These are phyloP conservation scores for Selenicereus undatus DNA, from an alignment of 148 eudicot species.

Conservation along the genomic window DNA sequence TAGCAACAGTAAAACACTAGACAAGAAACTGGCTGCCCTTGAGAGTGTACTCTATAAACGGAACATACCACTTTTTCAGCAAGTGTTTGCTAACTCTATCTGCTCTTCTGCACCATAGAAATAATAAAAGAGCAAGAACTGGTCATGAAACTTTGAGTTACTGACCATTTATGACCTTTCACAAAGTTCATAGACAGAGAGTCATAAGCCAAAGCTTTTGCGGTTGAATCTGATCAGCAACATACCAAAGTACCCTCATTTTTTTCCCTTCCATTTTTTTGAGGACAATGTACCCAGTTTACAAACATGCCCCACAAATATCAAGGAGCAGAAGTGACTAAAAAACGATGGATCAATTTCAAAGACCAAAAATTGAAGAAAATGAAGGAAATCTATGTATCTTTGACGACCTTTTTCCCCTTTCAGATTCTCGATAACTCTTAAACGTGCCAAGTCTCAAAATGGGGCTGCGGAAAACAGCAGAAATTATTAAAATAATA, in stretches of 20 bases:
- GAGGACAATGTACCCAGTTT: neutral
- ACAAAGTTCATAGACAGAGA: too few species aligned
- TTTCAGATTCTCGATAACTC: constrained; percentile 3
- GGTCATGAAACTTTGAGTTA: too few species aligned
- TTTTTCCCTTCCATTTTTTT: too few species aligned
- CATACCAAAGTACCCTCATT: too few species aligned
- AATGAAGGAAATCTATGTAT: neutral
- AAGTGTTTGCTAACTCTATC: neutral
- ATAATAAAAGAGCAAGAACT: neutral
- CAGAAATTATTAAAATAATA: neutral
- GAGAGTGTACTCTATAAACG: neutral
- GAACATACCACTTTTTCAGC: neutral
- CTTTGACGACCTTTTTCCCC: neutral
- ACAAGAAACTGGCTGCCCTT: neutral
- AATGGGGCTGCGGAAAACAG: neutral
- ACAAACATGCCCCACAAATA: neutral
- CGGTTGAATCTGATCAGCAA: too few species aligned
- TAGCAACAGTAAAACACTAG: neutral
- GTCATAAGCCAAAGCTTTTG: too few species aligned
- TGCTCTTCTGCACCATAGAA: neutral
- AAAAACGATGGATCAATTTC: neutral
- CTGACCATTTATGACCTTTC: too few species aligned
- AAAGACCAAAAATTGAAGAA: neutral
- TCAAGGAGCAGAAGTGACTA: neutral
- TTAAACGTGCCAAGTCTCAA: neutral